phyloP scores from a whole-genome alignment of 164 flowering plant genomes.

The Euptelea pleiosperma region DNA sequence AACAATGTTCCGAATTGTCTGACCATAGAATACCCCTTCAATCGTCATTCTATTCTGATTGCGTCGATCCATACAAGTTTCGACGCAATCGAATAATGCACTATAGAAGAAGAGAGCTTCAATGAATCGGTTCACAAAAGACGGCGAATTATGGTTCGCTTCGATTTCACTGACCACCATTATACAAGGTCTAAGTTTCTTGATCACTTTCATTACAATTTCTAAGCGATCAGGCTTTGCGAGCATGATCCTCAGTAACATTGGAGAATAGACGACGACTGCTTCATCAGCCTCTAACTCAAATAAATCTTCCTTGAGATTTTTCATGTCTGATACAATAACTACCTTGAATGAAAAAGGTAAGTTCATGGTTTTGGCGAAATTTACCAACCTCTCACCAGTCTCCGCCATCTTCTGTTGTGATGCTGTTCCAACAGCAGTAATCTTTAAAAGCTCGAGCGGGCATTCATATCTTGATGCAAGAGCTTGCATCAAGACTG shows the following conservation, averaged over 20 bases:
- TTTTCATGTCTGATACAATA: conserved; percentile 29
- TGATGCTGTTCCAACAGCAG: conserved; percentile 29
- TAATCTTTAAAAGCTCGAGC: conserved; percentile 47
- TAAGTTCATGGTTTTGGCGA: conserved; percentile 35
- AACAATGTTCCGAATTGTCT: conserved; percentile 40
- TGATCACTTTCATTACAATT: conserved; percentile 38
- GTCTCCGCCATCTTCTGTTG: conserved; percentile 24
- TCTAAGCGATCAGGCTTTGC: conserved; percentile 26
- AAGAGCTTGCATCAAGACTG: conserved; percentile 52
- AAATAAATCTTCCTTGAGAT: conserved; percentile 34
- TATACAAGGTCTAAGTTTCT: conserved; percentile 35
- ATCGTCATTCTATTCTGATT: conserved; percentile 23
- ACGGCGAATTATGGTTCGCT: conserved; percentile 44
- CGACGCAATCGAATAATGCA: conserved; percentile 46
- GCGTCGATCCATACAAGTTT: conserved; percentile 30
- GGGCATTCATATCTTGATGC: conserved; percentile 19
- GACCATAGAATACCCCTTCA: conserved; percentile 27
- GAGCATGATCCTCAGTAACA: conserved; percentile 17
- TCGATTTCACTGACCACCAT: conserved; percentile 51
- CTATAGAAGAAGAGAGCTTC: conserved; percentile 52
- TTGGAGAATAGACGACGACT: conserved; percentile 28
- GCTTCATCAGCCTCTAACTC: conserved; percentile 37
- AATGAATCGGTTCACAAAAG: conserved; percentile 42
- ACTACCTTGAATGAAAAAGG: conserved; percentile 33
- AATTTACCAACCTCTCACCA: conserved; percentile 28